Evolutionary conservation across 129 eudicot species (phyloP), one percentile per base, ranked within the genome.

Genomic region (Flaveria trinervia): DNA sequence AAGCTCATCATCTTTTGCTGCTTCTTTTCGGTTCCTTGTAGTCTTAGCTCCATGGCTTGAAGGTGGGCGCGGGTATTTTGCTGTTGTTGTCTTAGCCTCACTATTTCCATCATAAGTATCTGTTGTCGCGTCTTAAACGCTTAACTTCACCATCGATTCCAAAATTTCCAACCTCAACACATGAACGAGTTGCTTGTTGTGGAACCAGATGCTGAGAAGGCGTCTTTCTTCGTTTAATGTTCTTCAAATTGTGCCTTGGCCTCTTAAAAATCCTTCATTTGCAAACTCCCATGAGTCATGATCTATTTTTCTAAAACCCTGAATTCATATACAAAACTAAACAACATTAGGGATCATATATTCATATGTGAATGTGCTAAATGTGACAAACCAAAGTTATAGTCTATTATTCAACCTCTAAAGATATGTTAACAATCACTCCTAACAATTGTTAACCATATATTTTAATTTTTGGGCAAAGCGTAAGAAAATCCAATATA

Each of bases 1-100:
- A 95, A 95, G 17, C 82, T 88, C 99, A 95, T 95, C 99, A 95
- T 91, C 33, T 88, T 92, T 70, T 91, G 97, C 78, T 95, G 99
- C 71, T 86, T 95, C 61, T 71, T 83, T 80, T 95, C 99, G 1
- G 94, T 90, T 50, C 88, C 92, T 79, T 86, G 97, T 76, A 95
- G 45, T 79, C 88, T 89, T 45, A 83, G 17, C 82, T 95, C 99
- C 92, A 91, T 88, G 61, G 85, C 84, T 82, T 84, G 90, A 45
- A 95, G 87, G 65, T 82, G 79, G 26, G 90, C 91, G 68, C 83
- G 60, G 4, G 94, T 88, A 41, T 41, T 86, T 80, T 86, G 91
- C 67, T 91, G 99, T 22, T 91, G 96, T 60, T 95, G 90, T 72
- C 92, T 80, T 7, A 95, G 88, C 76, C 89, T 88, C 79, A 89